Evolutionary conservation across 345 rosid species (phyloP).

Genomic region (Gossypium raimondii): DNA sequence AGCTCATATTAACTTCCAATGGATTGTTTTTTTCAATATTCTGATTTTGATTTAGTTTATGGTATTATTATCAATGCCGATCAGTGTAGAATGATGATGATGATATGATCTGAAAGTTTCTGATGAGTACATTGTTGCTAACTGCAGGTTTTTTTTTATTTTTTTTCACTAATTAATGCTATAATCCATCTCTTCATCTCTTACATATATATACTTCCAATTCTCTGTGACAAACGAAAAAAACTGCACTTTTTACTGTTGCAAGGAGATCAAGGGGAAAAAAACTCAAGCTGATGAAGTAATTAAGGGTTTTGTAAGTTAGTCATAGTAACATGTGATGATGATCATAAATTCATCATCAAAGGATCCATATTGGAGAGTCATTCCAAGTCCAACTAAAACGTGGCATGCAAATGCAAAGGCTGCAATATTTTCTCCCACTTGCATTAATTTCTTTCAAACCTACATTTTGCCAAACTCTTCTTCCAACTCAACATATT

Average conservation of each 20-base stretch:
- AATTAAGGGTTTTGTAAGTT: background rate
- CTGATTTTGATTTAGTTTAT: constrained; percentile 6
- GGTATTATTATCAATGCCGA: background rate
- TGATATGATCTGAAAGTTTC: constrained; percentile 13
- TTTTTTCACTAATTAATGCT: background rate
- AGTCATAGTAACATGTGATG: constrained; percentile 13
- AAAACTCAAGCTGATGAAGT: background rate
- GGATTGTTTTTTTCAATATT: background rate
- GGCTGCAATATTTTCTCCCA: constrained; percentile 19
- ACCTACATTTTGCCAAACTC: background rate
- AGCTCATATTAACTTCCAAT: background rate
- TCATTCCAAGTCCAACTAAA: constrained; percentile 22
- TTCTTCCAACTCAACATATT: background rate
- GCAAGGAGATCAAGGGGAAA: background rate
- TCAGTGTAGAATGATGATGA: constrained; percentile 21
- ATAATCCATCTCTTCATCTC: background rate
- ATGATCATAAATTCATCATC: background rate
- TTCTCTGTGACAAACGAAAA: background rate
- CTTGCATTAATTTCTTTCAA: constrained; percentile 15
- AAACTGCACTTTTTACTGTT: background rate
- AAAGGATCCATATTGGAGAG: constrained; percentile 11
- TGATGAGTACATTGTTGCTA: constrained; percentile 22
- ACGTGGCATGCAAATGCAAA: constrained; percentile 50
- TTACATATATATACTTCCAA: too few relatives aligned
- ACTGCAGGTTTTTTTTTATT: background rate